Evolutionary conservation across 495 filamentous ascomycete species (phyloP), one percentile per base, ranked within the genome.

Genomic region (Mycothermus thermophilus): DNA sequence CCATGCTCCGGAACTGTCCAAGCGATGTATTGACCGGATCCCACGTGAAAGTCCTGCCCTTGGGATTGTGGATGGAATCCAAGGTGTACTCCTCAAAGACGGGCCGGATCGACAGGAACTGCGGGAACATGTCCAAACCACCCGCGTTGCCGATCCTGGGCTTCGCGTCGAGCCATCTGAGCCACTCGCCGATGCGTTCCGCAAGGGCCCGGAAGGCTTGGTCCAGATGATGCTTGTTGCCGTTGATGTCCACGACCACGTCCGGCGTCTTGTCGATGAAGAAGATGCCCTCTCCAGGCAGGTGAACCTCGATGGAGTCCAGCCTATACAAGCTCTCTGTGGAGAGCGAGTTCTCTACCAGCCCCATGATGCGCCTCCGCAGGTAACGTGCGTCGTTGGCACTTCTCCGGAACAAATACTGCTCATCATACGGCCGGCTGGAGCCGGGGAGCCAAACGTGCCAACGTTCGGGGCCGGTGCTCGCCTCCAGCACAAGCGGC

Each of bases 101-200:
- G 1, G 51, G 51, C 7, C 43, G 46, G 5, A 52, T 6, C 0
- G 33, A 16, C 8, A 47, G 32, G 8, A 47, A 50, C 26, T 38
- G 38, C 8, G 49, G 43, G 23, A 37, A 48, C 14, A 34, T 17
- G 14, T 27, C 20, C 13, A 42, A 4, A 5, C 39, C 31, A 10
- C 30, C 21, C 18, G 4, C n/a, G 6, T 15, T 17, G 5, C 27
- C 17, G 0, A 30, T 25, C 2, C 18, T 28, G 1, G 11, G 2
- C 14, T 20, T 16, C 10, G 16, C 2, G 4, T 30, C 11, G 2
- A 51, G 11, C 24, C 14, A 37, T 2, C 21, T 11, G 9, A 27
- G 14, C 35, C 37, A 37, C 4, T 32, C 5, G 1, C 13, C 16
- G 16, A 51, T 20, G 9, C n/a, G 29, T 3, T 37, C 21, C 5